These are phyloP conservation scores for Cercospora sojina DNA, from an alignment of 2,329 filamentous ascomycete genomes.

Conservation along the genomic window DNA sequence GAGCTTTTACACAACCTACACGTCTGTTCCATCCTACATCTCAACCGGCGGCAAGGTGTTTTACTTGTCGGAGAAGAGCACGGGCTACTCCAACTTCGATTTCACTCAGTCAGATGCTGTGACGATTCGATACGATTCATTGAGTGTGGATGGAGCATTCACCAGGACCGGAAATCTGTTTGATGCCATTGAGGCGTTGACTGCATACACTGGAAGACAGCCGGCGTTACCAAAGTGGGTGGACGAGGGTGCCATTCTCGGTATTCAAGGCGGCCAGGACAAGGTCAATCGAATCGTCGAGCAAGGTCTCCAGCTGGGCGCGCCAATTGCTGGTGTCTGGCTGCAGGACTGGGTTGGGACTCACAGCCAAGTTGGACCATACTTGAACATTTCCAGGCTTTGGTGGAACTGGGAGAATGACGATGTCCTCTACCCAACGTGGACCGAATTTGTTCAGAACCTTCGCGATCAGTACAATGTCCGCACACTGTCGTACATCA, in stretches of 20 bases:
- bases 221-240: conserved; percentile 37
- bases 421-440: conserved; percentile 38
- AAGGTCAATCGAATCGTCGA: conserved; percentile 41
- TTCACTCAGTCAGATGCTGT: conserved; percentile 31
- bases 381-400: conserved; percentile 39
- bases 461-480: conserved; percentile 38
- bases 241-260: conserved; percentile 39
- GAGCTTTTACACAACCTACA: conserved; percentile 39
- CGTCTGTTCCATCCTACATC: conserved; percentile 38
- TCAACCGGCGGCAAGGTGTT: conserved; percentile 37
- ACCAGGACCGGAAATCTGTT: conserved; percentile 32
- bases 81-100: conserved; percentile 38
- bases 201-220: conserved; percentile 39
- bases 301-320: conserved; percentile 34
- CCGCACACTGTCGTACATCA: conserved; percentile 39
- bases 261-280: conserved; percentile 41
- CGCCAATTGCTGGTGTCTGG: conserved; percentile 41
- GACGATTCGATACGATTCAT: conserved; percentile 28
- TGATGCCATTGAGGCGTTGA: conserved; percentile 38
- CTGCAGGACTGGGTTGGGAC: conserved; percentile 43
- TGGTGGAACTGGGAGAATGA: conserved; percentile 46
- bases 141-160: conserved; percentile 31
- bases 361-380: conserved; percentile 38
- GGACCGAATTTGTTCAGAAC: conserved; percentile 39
- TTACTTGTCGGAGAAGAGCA: conserved; percentile 35